Evolutionary conservation across 2,329 filamentous ascomycete species (phyloP).

Genomic region (Ophiosphaerella narmari): DNA sequence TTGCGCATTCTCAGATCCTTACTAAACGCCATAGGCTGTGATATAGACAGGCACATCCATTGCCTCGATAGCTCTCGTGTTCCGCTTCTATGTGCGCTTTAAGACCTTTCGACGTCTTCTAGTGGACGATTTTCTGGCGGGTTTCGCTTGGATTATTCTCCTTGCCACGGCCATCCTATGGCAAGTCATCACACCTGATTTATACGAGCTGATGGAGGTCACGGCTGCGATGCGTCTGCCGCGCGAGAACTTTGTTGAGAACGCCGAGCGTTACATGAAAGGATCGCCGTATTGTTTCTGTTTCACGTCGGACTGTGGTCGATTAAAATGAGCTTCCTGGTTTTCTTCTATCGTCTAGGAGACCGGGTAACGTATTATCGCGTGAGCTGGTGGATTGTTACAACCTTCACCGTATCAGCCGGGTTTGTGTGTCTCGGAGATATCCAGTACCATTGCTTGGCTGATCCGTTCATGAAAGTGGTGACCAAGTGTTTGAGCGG

Average conservation of each 20-base stretch:
- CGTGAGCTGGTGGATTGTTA: slow-evolving; percentile 10
- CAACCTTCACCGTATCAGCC: slow-evolving; percentile 3
- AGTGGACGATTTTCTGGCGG: slow-evolving; percentile 5
- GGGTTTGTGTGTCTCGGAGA: slow-evolving; percentile 4
- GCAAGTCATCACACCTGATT: background rate
- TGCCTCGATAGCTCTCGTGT: slow-evolving; percentile 4
- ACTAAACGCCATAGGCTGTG: background rate
- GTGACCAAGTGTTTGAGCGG: background rate
- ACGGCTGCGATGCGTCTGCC: background rate
- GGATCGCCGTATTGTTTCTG: slow-evolving; percentile 7
- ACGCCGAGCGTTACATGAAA: background rate
- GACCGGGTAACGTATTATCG: slow-evolving; percentile 1
- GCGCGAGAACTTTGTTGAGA: background rate
- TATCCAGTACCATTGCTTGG: slow-evolving; percentile 7
- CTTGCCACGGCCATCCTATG: slow-evolving; percentile 7
- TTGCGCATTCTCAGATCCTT: background rate
- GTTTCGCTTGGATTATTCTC: slow-evolving; percentile 11
- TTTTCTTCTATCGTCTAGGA: slow-evolving; percentile 15
- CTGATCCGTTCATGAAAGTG: background rate
- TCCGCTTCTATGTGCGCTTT: slow-evolving; percentile 4
- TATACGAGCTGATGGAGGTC: slow-evolving; percentile 6
- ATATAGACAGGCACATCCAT: background rate
- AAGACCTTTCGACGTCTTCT: slow-evolving; percentile 4
- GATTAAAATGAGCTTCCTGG: slow-evolving; percentile 14
- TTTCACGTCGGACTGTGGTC: slow-evolving; percentile 12